A percentile compares a stretch with the other conserved stretches of the same genome.
Conservation (phyloP, 2,329 filamentous ascomycete species). For the Colletotrichum orchidophilum region DNA sequence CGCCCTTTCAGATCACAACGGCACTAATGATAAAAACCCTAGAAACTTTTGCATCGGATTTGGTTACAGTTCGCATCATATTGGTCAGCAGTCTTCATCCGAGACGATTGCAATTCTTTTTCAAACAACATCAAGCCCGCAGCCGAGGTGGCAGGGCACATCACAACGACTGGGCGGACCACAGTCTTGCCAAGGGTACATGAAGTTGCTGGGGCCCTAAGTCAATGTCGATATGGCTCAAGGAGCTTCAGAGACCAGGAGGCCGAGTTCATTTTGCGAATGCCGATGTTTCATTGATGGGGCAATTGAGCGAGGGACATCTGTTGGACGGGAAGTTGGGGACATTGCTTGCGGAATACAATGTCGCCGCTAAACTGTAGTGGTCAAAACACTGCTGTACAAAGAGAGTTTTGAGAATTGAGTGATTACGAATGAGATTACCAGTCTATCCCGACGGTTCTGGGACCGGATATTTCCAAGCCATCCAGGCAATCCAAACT, state of each 20-base stretch:
- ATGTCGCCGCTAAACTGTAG: background rate
- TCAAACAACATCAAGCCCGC: background rate
- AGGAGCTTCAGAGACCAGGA: background rate
- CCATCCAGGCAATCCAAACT: slow-evolving; percentile 26
- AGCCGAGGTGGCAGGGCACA: background rate
- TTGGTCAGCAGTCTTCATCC: background rate
- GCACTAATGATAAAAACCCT: background rate
- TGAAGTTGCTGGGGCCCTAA: background rate
- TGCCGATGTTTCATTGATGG: background rate
- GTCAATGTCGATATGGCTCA: background rate
- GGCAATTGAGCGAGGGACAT: background rate
- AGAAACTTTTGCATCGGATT: background rate
- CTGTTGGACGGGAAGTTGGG: background rate
- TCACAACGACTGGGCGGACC: background rate
- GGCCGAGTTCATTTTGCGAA: background rate
- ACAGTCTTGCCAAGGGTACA: background rate
- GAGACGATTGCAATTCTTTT: background rate
- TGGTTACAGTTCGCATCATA: background rate
- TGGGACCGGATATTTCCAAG: background rate
- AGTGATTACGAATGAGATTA: no score
- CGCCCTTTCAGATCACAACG: background rate
- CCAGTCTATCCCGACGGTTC: no score
- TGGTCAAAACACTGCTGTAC: no score
- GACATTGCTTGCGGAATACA: background rate
- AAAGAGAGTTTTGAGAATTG: no score